Percentiles rank a stretch among this genome's conserved stretches.
These are phyloP conservation scores for Clitoria ternatea DNA, from an alignment of 306 rosid species.

Conservation along the genomic window DNA sequence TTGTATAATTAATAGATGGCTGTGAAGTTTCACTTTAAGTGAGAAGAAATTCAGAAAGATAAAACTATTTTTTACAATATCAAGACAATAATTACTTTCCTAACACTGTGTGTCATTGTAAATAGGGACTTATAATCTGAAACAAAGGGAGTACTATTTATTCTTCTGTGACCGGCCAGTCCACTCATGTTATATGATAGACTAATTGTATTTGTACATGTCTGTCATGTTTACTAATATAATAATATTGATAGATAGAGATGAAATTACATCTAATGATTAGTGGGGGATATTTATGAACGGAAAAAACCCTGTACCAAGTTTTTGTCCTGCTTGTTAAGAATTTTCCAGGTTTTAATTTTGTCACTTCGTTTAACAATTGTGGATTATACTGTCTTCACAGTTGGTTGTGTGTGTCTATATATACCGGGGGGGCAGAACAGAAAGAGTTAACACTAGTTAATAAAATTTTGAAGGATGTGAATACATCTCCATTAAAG, in stretches of 20 bases:
- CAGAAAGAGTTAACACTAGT: background rate
- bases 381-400: background rate
- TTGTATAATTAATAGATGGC: too few species aligned
- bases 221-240: background rate
- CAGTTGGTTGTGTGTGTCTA: background rate
- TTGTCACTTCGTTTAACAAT: constrained; percentile 7
- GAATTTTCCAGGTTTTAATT: constrained; percentile 1
- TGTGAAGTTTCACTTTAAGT: too few species aligned
- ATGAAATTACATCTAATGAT: background rate
- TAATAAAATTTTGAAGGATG: background rate
- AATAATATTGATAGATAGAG: background rate
- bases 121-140: too few species aligned
- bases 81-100: too few species aligned
- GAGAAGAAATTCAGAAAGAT: too few species aligned
- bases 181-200: background rate
- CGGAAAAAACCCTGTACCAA: background rate
- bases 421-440: too few species aligned
- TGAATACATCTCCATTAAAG: constrained; percentile 2
- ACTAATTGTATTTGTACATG: background rate
- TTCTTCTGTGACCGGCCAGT: background rate
- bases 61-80: too few species aligned
- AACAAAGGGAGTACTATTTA: too few species aligned
- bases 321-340: background rate
- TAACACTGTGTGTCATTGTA: too few species aligned
- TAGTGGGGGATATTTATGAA: background rate